Conservation (phyloP, 208 protist genomes). For the Trypanosomatidae sp. region DNA sequence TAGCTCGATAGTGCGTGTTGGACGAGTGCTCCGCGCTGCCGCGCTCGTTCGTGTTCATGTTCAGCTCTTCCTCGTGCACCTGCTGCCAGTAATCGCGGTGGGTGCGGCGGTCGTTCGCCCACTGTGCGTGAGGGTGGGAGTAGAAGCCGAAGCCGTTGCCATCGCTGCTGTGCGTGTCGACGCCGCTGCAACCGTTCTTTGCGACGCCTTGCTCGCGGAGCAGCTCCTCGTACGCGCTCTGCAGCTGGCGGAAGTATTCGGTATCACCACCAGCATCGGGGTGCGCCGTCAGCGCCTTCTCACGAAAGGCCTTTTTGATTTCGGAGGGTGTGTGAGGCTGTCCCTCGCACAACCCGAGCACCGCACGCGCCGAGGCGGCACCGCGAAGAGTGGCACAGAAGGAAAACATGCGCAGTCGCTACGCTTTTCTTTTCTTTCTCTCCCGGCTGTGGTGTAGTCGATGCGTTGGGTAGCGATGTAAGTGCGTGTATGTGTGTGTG, state of each 20-base stretch:
- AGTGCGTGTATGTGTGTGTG: too few species aligned
- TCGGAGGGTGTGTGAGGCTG: slow-evolving; percentile 27
- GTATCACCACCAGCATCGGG: slow-evolving; percentile 50
- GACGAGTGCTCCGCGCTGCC: slow-evolving; percentile 17
- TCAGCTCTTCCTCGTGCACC: slow-evolving; percentile 16
- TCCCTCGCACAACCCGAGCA: slow-evolving; percentile 18
- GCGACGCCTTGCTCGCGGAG: slow-evolving; percentile 13
- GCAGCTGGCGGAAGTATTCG: slow-evolving; percentile 43
- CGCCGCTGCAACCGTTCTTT: not conserved
- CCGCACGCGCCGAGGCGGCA: not conserved
- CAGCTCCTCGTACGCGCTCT: slow-evolving; percentile 56
- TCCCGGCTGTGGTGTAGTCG: too few species aligned
- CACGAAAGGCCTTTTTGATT: slow-evolving; percentile 54
- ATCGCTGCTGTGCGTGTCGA: not conserved
- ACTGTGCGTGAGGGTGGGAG: slow-evolving; percentile 20
- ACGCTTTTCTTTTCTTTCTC: too few species aligned
- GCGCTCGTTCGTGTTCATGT: slow-evolving; percentile 19
- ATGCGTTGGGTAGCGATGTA: too few species aligned
- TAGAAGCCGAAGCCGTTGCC: slow-evolving; percentile 28
- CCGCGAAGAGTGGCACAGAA: not conserved
- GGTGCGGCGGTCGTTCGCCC: slow-evolving; percentile 1
- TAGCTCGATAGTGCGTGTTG: slow-evolving; percentile 18
- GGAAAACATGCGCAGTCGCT: not conserved
- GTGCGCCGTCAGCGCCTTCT: slow-evolving; percentile 52
- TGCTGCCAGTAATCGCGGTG: slow-evolving; percentile 19